Base-by-base conservation (phyloP, 2,329 filamentous ascomycete species). In the Epicoccum nigrum region DNA sequence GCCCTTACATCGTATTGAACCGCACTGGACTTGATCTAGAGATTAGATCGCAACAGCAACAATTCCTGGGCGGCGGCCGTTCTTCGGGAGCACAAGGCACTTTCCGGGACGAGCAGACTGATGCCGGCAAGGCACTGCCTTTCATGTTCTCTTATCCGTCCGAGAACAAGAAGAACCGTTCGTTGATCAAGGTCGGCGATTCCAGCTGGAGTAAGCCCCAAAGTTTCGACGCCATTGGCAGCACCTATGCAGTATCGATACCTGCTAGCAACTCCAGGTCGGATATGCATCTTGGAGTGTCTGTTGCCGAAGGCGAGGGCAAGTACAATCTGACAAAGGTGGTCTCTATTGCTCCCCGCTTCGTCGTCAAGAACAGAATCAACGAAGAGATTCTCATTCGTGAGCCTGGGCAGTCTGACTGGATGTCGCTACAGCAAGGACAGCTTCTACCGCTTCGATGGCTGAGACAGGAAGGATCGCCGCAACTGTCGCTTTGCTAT, bases 321-420 rank as follows among this genome's bases (percentile, higher is more conserved):
- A 99, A 99, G 75, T 99, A 97, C 79, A 97, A 96, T 73, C 81
- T 99, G 79, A 95, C 91, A 15, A 97, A 96, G 76, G 89, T 97
- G 11, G 90, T 99, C 20, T 97, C 92, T 0, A 83, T 99, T 32
- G 87, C 94, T 0, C 94, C 95, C 20, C 85, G 94, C 19, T 99
- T 96, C 67, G 88, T 99, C 45, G 79, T 99, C 59, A 92, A 96
- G 73, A 99, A 97, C 77, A 93, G 92, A 74, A 81, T 97, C 46
- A 86, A 83, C 21, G 93, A 99, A 69, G 89, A 94, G 50, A 84
- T 99, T 54, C 86, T 94, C 63, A 87, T 97, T 21, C 86, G 94
- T 33, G 94, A 99, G 71, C 91, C 93, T 11, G 93, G 92, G 32
- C 96, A 93, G 1, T 92, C 93, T 0, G 88, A 92, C 23, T 86